These are phyloP conservation scores for Mixia osmundae DNA, from an alignment of 1,284 basidiomycete species.

Conservation along the genomic window DNA sequence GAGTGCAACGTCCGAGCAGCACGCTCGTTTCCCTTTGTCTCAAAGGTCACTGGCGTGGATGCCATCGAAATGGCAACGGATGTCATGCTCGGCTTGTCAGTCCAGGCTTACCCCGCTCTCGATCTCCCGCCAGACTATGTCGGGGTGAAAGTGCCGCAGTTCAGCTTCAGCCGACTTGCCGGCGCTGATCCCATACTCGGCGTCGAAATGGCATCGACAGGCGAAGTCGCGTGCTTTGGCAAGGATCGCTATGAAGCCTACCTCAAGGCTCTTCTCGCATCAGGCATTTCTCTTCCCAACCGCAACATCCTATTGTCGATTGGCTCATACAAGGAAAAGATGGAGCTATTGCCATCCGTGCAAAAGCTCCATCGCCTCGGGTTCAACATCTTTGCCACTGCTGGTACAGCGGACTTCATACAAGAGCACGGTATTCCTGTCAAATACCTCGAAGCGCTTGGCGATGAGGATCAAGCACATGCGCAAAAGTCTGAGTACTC, in stretches of 20 bases:
- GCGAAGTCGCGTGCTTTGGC: conserved; percentile 96
- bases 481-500: conserved; percentile 88
- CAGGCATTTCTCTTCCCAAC: conserved; percentile 79
- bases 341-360: conserved; percentile 87
- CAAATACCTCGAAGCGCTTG: conserved; percentile 69
- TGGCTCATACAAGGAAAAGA: conserved; percentile 91
- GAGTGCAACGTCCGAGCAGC: conserved; percentile 97
- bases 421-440: conserved; percentile 41
- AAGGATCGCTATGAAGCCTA: conserved; percentile 96
- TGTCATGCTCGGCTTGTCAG: conserved; percentile 78
- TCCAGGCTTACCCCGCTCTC: conserved; percentile 71
- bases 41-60: conserved; percentile 90
- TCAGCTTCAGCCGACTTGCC: conserved; percentile 83
- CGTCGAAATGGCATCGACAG: conserved; percentile 99
- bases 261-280: conserved; percentile 86
- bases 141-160: conserved; percentile 95
- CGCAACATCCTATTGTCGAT: conserved; percentile 88
- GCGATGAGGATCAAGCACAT: conserved; percentile 39
- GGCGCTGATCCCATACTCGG: conserved; percentile 96
- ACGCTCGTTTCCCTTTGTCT: conserved; percentile 96
- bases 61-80: conserved; percentile 97
- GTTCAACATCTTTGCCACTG: conserved; percentile 90
- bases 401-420: conserved; percentile 89
- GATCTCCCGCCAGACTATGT: conserved; percentile 69
- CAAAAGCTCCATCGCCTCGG: conserved; percentile 85